Conservation (phyloP, 768 basidiomycete species). For the Piloderma croceum region DNA sequence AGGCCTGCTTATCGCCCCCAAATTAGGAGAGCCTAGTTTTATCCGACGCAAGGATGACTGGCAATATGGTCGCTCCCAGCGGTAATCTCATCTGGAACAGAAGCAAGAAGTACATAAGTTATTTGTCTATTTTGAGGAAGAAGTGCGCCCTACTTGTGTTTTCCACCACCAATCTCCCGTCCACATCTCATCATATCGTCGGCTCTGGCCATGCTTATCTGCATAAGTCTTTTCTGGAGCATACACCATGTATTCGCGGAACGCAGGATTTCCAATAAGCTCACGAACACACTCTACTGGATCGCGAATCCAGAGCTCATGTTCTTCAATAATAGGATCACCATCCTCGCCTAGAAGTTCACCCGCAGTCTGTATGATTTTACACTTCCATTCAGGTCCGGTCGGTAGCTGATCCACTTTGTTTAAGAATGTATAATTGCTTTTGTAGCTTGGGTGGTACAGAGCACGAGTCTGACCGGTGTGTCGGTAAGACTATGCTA, state of each 20-base stretch:
- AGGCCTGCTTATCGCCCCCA: slow-evolving; percentile 35
- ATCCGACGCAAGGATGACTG: slow-evolving; percentile 10
- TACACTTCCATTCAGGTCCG: slow-evolving; percentile 18
- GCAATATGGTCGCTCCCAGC: slow-evolving; percentile 5
- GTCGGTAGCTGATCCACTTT: slow-evolving; percentile 16
- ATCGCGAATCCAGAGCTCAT: slow-evolving; percentile 26
- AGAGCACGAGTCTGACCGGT: slow-evolving; percentile 1
- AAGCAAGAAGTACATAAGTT: no score
- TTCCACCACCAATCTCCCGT: slow-evolving; percentile 22
- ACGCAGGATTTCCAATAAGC: slow-evolving; percentile 26
- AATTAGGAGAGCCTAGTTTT: slow-evolving; percentile 22
- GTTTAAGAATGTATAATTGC: slow-evolving; percentile 15
- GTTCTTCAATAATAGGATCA: slow-evolving; percentile 6
- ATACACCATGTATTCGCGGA: slow-evolving; percentile 5
- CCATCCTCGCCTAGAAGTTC: slow-evolving; percentile 11
- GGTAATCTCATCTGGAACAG: no score
- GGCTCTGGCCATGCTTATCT: slow-evolving; percentile 3
- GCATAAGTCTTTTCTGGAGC: slow-evolving; percentile 4
- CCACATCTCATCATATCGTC: slow-evolving; percentile 17
- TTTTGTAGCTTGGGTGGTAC: slow-evolving; percentile 16
- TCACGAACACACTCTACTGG: slow-evolving; percentile 26
- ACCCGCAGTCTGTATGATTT: slow-evolving; percentile 14
- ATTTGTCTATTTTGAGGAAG: no score
- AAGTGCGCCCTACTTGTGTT: slow-evolving; percentile 17
- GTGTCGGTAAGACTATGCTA: no score